Percentiles rank a stretch among this genome's conserved stretches.
Conservation (phyloP, 441 rosid species). For the Erysimum cheiri region DNA sequence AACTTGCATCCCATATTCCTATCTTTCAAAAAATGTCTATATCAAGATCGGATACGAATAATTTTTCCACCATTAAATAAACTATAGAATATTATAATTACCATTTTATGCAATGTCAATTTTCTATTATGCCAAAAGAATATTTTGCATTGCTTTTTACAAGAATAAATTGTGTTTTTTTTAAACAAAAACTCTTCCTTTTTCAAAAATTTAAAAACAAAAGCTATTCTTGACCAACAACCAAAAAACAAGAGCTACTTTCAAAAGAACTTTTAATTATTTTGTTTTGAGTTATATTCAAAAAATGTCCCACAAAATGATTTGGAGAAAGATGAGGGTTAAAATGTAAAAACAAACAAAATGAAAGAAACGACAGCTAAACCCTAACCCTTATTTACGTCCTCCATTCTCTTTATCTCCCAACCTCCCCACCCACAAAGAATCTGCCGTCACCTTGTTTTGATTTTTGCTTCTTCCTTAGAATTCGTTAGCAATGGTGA, state of each 20-base stretch:
- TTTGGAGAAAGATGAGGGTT: conserved; percentile 9
- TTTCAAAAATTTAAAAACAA: conserved; percentile 9
- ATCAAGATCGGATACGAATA: neutral
- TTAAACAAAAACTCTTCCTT: neutral
- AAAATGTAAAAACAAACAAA: conserved; percentile 15
- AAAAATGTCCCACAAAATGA: neutral
- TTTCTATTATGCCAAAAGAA: neutral
- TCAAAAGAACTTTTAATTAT: neutral
- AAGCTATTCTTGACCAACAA: neutral
- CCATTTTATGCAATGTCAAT: neutral
- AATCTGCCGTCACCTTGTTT: conserved; percentile 32
- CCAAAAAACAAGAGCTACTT: neutral
- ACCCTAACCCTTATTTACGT: conserved; percentile 34
- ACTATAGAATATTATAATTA: neutral
- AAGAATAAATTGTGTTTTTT: neutral
- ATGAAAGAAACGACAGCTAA: conserved; percentile 21
- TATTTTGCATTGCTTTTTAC: conserved; percentile 10
- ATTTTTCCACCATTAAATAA: neutral
- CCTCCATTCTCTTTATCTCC: neutral
- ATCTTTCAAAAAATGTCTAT: neutral
- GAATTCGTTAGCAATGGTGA: conserved; percentile 37
- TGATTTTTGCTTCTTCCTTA: neutral
- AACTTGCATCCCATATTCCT: neutral
- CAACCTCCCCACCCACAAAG: conserved; percentile 13
- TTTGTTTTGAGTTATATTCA: neutral